A percentile compares a stretch with the other conserved stretches of the same genome.
These are phyloP conservation scores for Tarenaya hassleriana DNA, from an alignment of 345 rosid genomes.

Conservation along the genomic window DNA sequence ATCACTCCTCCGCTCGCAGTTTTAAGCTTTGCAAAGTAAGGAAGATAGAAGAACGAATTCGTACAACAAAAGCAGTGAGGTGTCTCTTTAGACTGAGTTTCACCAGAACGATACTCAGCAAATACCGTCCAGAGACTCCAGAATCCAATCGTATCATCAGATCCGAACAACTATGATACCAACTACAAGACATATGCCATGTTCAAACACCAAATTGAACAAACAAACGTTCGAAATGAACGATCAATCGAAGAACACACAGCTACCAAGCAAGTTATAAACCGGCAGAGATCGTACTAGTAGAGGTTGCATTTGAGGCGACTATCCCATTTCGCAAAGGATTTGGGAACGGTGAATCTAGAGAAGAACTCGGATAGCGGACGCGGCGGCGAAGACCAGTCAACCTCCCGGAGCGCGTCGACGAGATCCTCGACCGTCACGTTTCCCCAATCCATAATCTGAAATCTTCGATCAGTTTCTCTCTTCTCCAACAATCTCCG, in stretches of 20 bases:
- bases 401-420: conserved; percentile 98
- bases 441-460: conserved; percentile 92
- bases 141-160: conserved; percentile 7
- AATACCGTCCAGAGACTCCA: conserved; percentile 1
- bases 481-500: conserved; percentile 12
- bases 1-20: too few species aligned
- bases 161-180: too few species aligned
- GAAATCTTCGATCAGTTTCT: background rate
- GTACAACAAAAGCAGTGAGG: too few species aligned
- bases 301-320: conserved; percentile 99
- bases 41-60: too few species aligned
- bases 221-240: background rate
- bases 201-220: background rate
- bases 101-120: background rate
- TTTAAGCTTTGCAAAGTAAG: too few species aligned
- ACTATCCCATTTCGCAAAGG: conserved; percentile 82
- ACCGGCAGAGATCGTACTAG: conserved; percentile 54
- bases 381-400: conserved; percentile 99
- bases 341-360: conserved; percentile 79
- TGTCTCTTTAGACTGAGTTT: too few species aligned
- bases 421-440: conserved; percentile 89
- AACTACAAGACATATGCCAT: background rate
- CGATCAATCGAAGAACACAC: background rate
- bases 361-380: conserved; percentile 87
- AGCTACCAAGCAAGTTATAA: background rate